A percentile compares a stretch with the other conserved stretches of the same genome.
phyloP scores from a whole-genome alignment of 2,329 filamentous ascomycete genomes.

The Cladosporium phlei region DNA sequence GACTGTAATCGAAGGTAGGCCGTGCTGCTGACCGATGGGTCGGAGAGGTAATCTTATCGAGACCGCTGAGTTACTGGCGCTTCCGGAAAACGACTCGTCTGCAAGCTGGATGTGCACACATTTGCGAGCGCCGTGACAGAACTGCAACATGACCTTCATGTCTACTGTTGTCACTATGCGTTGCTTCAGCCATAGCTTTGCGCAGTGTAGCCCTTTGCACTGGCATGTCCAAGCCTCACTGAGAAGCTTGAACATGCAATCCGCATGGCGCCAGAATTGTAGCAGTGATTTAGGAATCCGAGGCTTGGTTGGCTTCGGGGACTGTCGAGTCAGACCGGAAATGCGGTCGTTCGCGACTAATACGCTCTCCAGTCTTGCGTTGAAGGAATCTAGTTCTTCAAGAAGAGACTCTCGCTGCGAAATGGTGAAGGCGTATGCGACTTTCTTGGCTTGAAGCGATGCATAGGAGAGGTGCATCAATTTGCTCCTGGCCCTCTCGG shows the following conservation, averaged over 20 bases:
- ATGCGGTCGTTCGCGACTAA: conserved; percentile 15
- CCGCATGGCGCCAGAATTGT: conserved; percentile 21
- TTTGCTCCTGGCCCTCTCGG: neutral
- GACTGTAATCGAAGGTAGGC: neutral
- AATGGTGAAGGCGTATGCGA: conserved; percentile 14
- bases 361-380: conserved; percentile 11
- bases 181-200: conserved; percentile 20
- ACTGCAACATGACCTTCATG: conserved; percentile 12
- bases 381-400: conserved; percentile 15
- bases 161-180: conserved; percentile 1
- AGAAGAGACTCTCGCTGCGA: conserved; percentile 11
- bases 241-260: conserved; percentile 18
- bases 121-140: conserved; percentile 11
- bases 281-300: conserved; percentile 15
- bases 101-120: conserved; percentile 7
- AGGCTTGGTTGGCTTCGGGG: neutral
- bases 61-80: neutral
- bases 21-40: neutral
- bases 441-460: conserved; percentile 15
- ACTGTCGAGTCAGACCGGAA: conserved; percentile 10
- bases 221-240: conserved; percentile 19
- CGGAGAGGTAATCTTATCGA: neutral
- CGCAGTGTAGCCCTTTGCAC: conserved; percentile 15
- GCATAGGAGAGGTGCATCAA: conserved; percentile 14
- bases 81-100: neutral